Percentiles rank a stretch among this genome's conserved stretches.
phyloP scores from a whole-genome alignment of 2,329 filamentous ascomycete species.

The Fusarium duplospermum region DNA sequence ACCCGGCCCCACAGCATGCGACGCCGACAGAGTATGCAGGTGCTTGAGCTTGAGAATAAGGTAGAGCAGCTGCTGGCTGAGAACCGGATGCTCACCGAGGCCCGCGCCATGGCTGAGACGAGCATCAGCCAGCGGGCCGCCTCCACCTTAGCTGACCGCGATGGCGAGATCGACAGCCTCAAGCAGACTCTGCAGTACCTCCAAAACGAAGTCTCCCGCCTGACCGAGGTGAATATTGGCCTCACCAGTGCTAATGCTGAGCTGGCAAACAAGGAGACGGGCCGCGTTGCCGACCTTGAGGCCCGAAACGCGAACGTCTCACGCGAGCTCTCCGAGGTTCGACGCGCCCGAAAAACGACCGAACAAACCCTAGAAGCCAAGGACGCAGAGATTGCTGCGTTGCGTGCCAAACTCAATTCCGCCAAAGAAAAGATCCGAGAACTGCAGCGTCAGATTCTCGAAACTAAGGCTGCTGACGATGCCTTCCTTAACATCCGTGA shows the following conservation, averaged over 20 bases:
- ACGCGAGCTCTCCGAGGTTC: constrained; percentile 76
- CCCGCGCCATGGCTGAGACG: constrained; percentile 76
- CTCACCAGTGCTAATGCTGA: constrained; percentile 82
- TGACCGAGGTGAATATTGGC: constrained; percentile 85
- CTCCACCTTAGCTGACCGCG: constrained; percentile 80
- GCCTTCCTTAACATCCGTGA: constrained; percentile 84
- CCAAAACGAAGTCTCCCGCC: constrained; percentile 81
- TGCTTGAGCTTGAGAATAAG: constrained; percentile 87
- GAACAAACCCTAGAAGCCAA: constrained; percentile 79
- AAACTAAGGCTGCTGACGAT: constrained; percentile 69
- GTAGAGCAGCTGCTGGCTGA: constrained; percentile 88
- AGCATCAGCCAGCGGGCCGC: constrained; percentile 73
- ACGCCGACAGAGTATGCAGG: constrained; percentile 96
- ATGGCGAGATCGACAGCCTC: constrained; percentile 86
- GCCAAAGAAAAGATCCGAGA: constrained; percentile 72
- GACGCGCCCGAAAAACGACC: constrained; percentile 71
- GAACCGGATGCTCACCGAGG: constrained; percentile 82
- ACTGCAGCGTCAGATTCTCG: constrained; percentile 65
- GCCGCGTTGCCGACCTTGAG: constrained; percentile 76
- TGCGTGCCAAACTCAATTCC: constrained; percentile 81
- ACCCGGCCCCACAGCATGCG: constrained; percentile 96
- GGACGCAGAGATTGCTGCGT: constrained; percentile 82
- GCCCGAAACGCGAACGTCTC: constrained; percentile 73
- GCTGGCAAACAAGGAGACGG: constrained; percentile 79
- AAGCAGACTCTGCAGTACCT: constrained; percentile 82